Evolutionary conservation across 2,329 filamentous ascomycete genomes (phyloP).

Genomic region (Trichoderma oligosporum): DNA sequence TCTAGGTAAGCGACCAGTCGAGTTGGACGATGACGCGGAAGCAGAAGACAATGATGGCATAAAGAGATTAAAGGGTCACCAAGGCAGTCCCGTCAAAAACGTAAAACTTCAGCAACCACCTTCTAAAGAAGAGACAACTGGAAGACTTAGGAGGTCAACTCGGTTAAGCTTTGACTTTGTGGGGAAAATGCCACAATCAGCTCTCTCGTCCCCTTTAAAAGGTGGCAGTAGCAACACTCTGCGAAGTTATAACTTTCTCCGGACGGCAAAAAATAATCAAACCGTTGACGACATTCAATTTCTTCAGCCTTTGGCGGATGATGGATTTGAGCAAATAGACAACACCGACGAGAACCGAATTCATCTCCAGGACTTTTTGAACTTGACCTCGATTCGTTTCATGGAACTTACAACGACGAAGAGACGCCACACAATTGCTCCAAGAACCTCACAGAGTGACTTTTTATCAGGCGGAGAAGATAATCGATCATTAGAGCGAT

Average conservation of each 20-base stretch:
- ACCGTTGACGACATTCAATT: conserved; percentile 44
- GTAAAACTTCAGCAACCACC: conserved; percentile 66
- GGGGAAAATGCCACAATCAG: conserved; percentile 40
- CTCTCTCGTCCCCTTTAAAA: conserved; percentile 48
- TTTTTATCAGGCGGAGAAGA: conserved; percentile 43
- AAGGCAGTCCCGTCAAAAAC: conserved; percentile 74
- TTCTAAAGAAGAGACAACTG: conserved; percentile 63
- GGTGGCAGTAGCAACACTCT: conserved; percentile 50
- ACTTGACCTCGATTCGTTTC: conserved; percentile 94
- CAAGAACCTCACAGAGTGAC: conserved; percentile 44
- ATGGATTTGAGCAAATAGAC: conserved; percentile 42
- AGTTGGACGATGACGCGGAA: conserved; percentile 65
- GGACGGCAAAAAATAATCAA: conserved; percentile 48
- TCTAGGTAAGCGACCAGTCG: conserved; percentile 68
- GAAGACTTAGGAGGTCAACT: conserved; percentile 51
- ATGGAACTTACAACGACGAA: conserved; percentile 99
- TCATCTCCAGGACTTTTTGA: conserved; percentile 85
- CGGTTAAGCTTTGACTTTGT: conserved; percentile 45
- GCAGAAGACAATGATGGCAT: conserved; percentile 56
- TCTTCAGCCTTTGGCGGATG: conserved; percentile 39
- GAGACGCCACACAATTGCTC: conserved; percentile 75
- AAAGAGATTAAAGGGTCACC: conserved; percentile 67
- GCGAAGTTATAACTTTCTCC: conserved; percentile 52
- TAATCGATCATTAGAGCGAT: conserved; percentile 64
- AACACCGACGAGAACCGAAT: conserved; percentile 60